phyloP scores from a whole-genome alignment of 2,329 filamentous ascomycete genomes.

The Paraconiothyrium brasiliense region DNA sequence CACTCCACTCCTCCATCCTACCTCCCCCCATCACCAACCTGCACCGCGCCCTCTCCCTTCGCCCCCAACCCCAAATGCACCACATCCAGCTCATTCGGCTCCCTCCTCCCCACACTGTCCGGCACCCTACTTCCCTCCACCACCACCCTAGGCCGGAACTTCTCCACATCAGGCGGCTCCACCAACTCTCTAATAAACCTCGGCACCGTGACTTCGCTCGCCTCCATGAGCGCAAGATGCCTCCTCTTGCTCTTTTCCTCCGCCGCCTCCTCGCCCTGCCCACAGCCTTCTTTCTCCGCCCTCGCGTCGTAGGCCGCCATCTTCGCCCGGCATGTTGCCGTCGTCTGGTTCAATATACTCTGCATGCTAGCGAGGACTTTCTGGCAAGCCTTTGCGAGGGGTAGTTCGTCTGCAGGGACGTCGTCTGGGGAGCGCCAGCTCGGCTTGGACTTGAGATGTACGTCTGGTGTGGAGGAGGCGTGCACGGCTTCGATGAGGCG shows the following conservation, averaged over 20 bases:
- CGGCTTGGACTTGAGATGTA: constrained; percentile 60
- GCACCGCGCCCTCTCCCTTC: constrained; percentile 24
- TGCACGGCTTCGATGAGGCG: constrained; percentile 84
- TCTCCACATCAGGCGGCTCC: constrained; percentile 70
- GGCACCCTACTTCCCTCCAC: constrained; percentile 25
- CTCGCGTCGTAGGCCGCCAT: constrained; percentile 61
- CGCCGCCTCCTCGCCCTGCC: constrained; percentile 55
- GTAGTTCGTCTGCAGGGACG: constrained; percentile 74
- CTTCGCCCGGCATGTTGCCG: constrained; percentile 71
- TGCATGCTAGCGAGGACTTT: constrained; percentile 95
- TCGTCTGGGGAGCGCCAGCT: constrained; percentile 83
- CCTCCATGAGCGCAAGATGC: constrained; percentile 78
- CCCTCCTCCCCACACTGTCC: constrained; percentile 23
- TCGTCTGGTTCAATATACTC: constrained; percentile 75
- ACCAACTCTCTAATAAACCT: constrained; percentile 75
- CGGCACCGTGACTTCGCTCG: constrained; percentile 87
- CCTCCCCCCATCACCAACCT: constrained; percentile 16
- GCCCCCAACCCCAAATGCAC: constrained; percentile 33
- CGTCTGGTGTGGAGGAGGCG: constrained; percentile 45
- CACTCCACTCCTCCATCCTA: too few relatives aligned
- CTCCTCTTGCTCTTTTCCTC: constrained; percentile 64
- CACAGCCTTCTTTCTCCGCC: constrained; percentile 56
- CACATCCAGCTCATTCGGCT: constrained; percentile 35
- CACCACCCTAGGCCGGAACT: constrained; percentile 64
- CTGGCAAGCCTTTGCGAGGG: constrained; percentile 82